Percentiles rank a stretch among this genome's conserved stretches.
Conservation (phyloP, 306 rosid genomes). For the Castanospermum australe region DNA sequence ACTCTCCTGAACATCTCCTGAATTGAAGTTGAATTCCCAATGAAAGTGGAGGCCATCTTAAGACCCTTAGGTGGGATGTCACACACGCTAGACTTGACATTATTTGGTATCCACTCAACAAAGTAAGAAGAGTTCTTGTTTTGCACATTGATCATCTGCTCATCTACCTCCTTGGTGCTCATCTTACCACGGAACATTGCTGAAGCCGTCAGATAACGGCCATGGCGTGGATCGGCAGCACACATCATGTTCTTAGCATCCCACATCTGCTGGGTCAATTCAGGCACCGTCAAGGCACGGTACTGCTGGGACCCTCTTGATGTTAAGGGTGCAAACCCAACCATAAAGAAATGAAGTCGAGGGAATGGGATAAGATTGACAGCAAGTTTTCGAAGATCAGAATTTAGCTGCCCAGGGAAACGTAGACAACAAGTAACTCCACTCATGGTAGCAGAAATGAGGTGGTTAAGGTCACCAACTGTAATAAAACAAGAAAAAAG, state of each 20-base stretch:
- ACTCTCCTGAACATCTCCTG: conserved; percentile 62
- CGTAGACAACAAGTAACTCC: conserved; percentile 61
- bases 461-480: conserved; percentile 60
- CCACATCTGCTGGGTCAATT: conserved; percentile 58
- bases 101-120: conserved; percentile 56
- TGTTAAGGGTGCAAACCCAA: conserved; percentile 54
- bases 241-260: conserved; percentile 62
- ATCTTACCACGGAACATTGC: conserved; percentile 62
- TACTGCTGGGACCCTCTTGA: conserved; percentile 59
- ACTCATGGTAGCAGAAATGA: conserved; percentile 57
- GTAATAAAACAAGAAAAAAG: background rate
- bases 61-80: conserved; percentile 59
- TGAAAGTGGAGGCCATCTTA: conserved; percentile 52
- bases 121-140: conserved; percentile 61
- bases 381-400: conserved; percentile 55
- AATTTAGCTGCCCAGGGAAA: conserved; percentile 56
- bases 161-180: conserved; percentile 60
- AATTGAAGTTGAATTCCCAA: conserved; percentile 53
- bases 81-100: conserved; percentile 54
- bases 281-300: conserved; percentile 54
- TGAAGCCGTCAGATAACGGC: conserved; percentile 53
- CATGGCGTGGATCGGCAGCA: conserved; percentile 59
- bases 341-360: conserved; percentile 53
- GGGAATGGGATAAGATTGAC: conserved; percentile 60
- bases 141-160: conserved; percentile 55